Conservation (phyloP, 805 yeast species). For the Novakomyces olei region DNA sequence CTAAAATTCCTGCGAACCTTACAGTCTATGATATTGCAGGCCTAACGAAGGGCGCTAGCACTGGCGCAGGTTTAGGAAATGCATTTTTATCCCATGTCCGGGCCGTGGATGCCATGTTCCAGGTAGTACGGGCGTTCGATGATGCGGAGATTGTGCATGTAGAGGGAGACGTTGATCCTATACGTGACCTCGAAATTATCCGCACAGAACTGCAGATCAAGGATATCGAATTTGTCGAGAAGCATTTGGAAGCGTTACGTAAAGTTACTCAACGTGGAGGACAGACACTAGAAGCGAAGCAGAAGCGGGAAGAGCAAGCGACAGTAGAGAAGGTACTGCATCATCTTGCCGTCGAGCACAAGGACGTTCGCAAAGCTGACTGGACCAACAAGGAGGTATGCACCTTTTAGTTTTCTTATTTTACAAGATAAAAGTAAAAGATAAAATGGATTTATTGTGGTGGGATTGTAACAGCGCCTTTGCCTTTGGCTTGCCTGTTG, state of each 20-base stretch:
- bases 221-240: conserved; percentile 85
- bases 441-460: too few relatives aligned
- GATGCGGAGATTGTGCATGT: conserved; percentile 96
- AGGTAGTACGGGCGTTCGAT: conserved; percentile 91
- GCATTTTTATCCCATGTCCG: conserved; percentile 91
- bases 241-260: conserved; percentile 55
- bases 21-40: conserved; percentile 96
- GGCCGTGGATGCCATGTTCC: conserved; percentile 94
- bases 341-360: conserved; percentile 59
- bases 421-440: too few relatives aligned
- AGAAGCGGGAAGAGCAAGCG: conserved; percentile 64
- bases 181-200: conserved; percentile 81
- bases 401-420: background rate
- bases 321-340: conserved; percentile 53
- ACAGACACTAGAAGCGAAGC: conserved; percentile 71
- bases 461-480: too few relatives aligned
- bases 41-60: conserved; percentile 82
- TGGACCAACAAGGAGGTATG: conserved; percentile 70
- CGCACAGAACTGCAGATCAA: conserved; percentile 79
- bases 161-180: conserved; percentile 91
- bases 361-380: conserved; percentile 53
- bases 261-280: conserved; percentile 73
- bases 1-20: conserved; percentile 55
- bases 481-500: too few relatives aligned
- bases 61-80: conserved; percentile 54